A percentile compares a stretch with the other conserved stretches of the same genome.
phyloP scores from a whole-genome alignment of 2,329 filamentous ascomycete genomes.

The Neopestalotiopsis rosae region DNA sequence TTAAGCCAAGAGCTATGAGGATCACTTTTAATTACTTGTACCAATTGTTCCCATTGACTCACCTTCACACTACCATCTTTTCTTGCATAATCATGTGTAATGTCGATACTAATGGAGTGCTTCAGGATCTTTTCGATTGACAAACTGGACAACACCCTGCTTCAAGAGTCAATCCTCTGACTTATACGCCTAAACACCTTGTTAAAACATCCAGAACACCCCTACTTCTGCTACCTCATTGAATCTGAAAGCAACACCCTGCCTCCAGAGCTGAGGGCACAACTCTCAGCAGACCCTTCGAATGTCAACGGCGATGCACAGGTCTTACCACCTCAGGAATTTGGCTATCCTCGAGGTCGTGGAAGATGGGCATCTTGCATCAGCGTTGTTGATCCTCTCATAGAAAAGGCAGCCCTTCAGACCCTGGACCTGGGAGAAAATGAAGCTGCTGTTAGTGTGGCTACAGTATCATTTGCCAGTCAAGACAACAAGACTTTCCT shows the following conservation, averaged over 20 bases:
- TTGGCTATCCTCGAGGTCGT: slow-evolving; percentile 83
- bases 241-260: slow-evolving; percentile 93
- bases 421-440: slow-evolving; percentile 87
- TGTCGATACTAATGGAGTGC: slow-evolving; percentile 39
- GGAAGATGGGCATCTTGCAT: slow-evolving; percentile 97
- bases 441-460: slow-evolving; percentile 87
- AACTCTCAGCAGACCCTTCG: slow-evolving; percentile 74
- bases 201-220: slow-evolving; percentile 85
- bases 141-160: slow-evolving; percentile 82
- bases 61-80: slow-evolving; percentile 27
- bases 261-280: slow-evolving; percentile 76
- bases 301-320: slow-evolving; percentile 75
- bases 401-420: slow-evolving; percentile 74
- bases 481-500: slow-evolving; percentile 90
- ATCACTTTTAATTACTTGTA: slow-evolving; percentile 57
- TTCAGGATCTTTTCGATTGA: slow-evolving; percentile 87
- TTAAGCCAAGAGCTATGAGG: slow-evolving; percentile 64
- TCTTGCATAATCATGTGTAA: background rate
- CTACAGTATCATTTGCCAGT: slow-evolving; percentile 83
- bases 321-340: slow-evolving; percentile 77
- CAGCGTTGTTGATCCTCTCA: slow-evolving; percentile 84
- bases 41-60: slow-evolving; percentile 99
- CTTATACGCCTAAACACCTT: slow-evolving; percentile 89
- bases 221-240: slow-evolving; percentile 92
- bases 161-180: slow-evolving; percentile 86